phyloP scores from a whole-genome alignment of 75 land plant species.

The Picea sitchensis region DNA sequence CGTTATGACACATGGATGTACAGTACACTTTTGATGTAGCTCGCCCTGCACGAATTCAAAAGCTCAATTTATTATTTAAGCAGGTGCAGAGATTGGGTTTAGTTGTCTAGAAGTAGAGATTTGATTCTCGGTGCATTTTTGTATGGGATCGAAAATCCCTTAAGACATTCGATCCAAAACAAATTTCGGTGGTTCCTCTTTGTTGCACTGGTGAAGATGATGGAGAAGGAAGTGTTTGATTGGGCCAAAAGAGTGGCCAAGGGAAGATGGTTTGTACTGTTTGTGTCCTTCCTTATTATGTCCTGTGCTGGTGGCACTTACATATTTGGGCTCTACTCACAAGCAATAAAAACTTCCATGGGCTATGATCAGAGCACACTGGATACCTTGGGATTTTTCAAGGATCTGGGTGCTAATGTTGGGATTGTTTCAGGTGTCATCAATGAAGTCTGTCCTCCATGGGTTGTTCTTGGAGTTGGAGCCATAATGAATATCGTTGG shows the following conservation, averaged over 20 bases:
- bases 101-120: too few species aligned
- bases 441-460: slow-evolving; percentile 46
- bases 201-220: too few species aligned
- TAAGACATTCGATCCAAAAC: too few species aligned
- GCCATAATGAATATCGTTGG: slow-evolving; percentile 43
- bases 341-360: slow-evolving; percentile 45
- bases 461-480: slow-evolving; percentile 46
- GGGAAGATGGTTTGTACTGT: slow-evolving; percentile 59
- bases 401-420: slow-evolving; percentile 56
- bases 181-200: too few species aligned
- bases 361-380: slow-evolving; percentile 49
- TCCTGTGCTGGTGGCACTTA: slow-evolving; percentile 40
- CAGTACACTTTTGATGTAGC: too few species aligned
- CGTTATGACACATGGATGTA: too few species aligned
- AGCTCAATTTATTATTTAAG: too few species aligned
- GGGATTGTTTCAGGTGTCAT: slow-evolving; percentile 55
- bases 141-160: too few species aligned
- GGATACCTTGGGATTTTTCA: slow-evolving; percentile 44
- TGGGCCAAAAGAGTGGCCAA: not conserved
- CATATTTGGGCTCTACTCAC: slow-evolving; percentile 52
- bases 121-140: too few species aligned
- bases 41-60: too few species aligned
- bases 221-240: too few species aligned
- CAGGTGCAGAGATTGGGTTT: too few species aligned
- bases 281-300: slow-evolving; percentile 48